Evolutionary conservation across 2,329 filamentous ascomycete species (phyloP).

Genomic region (Escovopsis sp.): DNA sequence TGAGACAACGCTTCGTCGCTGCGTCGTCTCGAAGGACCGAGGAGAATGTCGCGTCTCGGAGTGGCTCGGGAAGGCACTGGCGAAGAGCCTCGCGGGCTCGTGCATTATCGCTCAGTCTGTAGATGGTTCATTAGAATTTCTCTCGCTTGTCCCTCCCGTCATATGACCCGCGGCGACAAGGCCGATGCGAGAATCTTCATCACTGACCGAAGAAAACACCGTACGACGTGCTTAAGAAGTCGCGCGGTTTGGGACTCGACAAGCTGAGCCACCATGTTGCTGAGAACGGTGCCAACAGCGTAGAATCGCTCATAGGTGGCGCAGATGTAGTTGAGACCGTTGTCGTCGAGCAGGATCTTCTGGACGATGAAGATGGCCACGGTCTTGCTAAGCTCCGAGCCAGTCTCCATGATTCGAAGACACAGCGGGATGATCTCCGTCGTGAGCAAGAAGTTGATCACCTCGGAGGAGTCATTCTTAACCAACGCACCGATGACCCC

Average conservation of each 20-base stretch:
- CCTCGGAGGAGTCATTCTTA: constrained; percentile 96
- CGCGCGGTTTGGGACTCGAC: constrained; percentile 96
- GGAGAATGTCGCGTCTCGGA: constrained; percentile 95
- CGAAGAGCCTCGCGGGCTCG: constrained; percentile 86
- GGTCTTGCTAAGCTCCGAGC: constrained; percentile 94
- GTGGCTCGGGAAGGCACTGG: constrained; percentile 92
- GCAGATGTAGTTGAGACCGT: constrained; percentile 94
- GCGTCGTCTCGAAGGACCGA: constrained; percentile 93
- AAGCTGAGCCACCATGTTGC: constrained; percentile 96
- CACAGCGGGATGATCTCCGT: constrained; percentile 98
- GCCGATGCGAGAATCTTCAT: too few relatives aligned
- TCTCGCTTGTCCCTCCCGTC: neutral
- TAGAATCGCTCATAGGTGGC: constrained; percentile 98
- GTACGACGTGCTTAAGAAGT: constrained; percentile 90
- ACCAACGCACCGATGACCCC: constrained; percentile 94
- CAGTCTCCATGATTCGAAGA: constrained; percentile 97
- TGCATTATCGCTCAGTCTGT: constrained; percentile 84
- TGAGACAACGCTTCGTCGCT: constrained; percentile 90
- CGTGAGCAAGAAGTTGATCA: constrained; percentile 96
- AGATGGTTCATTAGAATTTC: constrained; percentile 7
- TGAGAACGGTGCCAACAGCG: constrained; percentile 89
- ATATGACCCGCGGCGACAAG: neutral
- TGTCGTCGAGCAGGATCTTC: constrained; percentile 94
- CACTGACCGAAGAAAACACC: constrained; percentile 81
- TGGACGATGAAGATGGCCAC: constrained; percentile 99